phyloP scores from a whole-genome alignment of 129 eudicot species.

The Helianthus annuus region HanXRQr2.0-SUNRISE NC_035442.2:107766697-107767196 shows the following conservation, averaged over 20 bases:
- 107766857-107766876: constrained; percentile 87
- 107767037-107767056: constrained; percentile 5
- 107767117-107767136: too few relatives aligned
- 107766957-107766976: neutral
- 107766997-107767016: constrained; percentile 14
- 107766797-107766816: constrained; percentile 80
- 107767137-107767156: too few relatives aligned
- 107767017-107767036: neutral
- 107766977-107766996: constrained; percentile 8
- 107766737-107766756: constrained; percentile 90
- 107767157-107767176: too few relatives aligned
- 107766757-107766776: constrained; percentile 91
- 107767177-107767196: too few relatives aligned
- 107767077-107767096: constrained; percentile 18
- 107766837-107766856: constrained; percentile 69
- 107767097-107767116: too few relatives aligned
- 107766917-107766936: constrained; percentile 56
- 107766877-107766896: constrained; percentile 62
- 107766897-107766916: constrained; percentile 93
- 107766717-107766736: constrained; percentile 73
- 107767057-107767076: constrained; percentile 6
- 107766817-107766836: constrained; percentile 73
- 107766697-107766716: constrained; percentile 79
- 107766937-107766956: neutral
- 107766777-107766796: constrained; percentile 91